phyloP scores from a whole-genome alignment of 2,329 filamentous ascomycete genomes.

The Acrocalymma vagum region DNA sequence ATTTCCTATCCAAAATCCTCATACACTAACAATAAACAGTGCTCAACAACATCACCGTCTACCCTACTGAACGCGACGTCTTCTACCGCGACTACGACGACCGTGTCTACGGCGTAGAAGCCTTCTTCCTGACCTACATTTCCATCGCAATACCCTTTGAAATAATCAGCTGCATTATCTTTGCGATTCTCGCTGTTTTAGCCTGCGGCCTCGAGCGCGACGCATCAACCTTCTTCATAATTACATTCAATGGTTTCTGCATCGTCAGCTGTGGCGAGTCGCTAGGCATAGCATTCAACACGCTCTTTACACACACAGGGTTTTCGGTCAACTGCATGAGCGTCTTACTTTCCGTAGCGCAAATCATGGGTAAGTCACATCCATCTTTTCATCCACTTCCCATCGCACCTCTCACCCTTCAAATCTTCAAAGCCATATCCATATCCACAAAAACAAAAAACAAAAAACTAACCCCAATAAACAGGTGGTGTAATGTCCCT shows the following conservation, averaged over 20 bases:
- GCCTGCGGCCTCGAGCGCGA: slow-evolving; percentile 72
- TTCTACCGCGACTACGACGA: slow-evolving; percentile 82
- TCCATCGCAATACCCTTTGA: slow-evolving; percentile 77
- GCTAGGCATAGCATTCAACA: slow-evolving; percentile 82
- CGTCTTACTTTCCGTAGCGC: slow-evolving; percentile 73
- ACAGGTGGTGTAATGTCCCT: slow-evolving; percentile 72
- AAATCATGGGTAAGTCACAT: slow-evolving; percentile 64
- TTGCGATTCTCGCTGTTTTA: slow-evolving; percentile 70
- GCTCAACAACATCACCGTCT: slow-evolving; percentile 80
- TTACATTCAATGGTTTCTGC: slow-evolving; percentile 74
- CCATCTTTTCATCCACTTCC: slow-evolving; percentile 4
- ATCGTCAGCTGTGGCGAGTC: slow-evolving; percentile 79
- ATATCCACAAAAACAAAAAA: neutral
- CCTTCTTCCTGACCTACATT: slow-evolving; percentile 76
- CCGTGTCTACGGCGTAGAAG: slow-evolving; percentile 73
- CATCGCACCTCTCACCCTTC: slow-evolving; percentile 13
- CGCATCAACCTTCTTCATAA: slow-evolving; percentile 71
- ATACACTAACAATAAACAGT: slow-evolving; percentile 45
- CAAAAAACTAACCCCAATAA: slow-evolving; percentile 6
- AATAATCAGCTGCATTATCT: slow-evolving; percentile 70
- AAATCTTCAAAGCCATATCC: neutral
- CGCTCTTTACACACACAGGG: slow-evolving; percentile 75
- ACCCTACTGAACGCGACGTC: slow-evolving; percentile 75
- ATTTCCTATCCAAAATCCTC: neutral
- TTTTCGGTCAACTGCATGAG: slow-evolving; percentile 79